phyloP scores from a whole-genome alignment of 352 stramenopile genomes.

The Globisporangium paroecandrum region DNA sequence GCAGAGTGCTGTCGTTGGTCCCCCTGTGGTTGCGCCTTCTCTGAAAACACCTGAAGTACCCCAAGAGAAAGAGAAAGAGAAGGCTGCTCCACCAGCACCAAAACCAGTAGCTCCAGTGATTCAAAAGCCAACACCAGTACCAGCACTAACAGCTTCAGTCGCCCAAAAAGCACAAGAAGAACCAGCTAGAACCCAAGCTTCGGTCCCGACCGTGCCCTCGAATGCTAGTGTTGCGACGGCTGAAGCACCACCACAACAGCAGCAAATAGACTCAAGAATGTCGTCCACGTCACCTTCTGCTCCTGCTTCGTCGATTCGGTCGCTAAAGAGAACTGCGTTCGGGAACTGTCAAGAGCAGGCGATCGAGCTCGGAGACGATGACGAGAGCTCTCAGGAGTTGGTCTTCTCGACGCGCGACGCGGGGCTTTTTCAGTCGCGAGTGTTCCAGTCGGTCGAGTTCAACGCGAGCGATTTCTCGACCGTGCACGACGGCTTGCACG shows the following conservation, averaged over 20 bases:
- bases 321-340: slow-evolving; percentile 7
- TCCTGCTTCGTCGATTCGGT: neutral
- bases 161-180: neutral
- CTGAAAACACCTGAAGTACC: neutral
- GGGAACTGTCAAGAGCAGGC: slow-evolving; percentile 2
- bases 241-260: neutral
- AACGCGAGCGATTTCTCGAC: slow-evolving; percentile 40
- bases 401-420: neutral
- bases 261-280: neutral
- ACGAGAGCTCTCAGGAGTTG: slow-evolving; percentile 7
- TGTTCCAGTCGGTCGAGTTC: slow-evolving; percentile 42
- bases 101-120: neutral
- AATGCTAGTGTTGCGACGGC: neutral
- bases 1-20: neutral
- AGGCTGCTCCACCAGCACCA: neutral
- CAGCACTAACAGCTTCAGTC: neutral
- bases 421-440: slow-evolving; percentile 30
- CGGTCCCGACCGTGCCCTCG: neutral
- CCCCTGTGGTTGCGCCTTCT: neutral
- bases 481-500: slow-evolving; percentile 31
- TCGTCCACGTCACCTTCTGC: neutral
- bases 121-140: neutral
- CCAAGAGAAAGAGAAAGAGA: neutral
- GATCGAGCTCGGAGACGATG: slow-evolving; percentile 20
- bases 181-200: neutral